These are phyloP conservation scores for Phialophora expanda DNA, from an alignment of 2,329 filamentous ascomycete genomes.

Conservation along the genomic window DNA sequence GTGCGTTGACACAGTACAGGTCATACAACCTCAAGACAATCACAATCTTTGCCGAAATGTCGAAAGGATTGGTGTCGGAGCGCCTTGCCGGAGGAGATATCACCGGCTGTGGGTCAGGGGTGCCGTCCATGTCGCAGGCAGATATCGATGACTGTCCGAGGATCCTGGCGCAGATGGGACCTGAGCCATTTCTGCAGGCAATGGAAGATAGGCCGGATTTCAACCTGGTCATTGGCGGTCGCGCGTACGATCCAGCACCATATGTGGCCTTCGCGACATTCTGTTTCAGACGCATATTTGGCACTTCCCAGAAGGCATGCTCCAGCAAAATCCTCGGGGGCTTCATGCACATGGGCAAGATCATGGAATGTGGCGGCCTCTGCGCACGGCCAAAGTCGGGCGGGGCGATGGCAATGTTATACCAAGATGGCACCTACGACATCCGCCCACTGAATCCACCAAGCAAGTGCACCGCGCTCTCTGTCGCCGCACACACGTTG, in stretches of 20 bases:
- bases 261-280: conserved; percentile 49
- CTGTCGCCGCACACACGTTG: conserved; percentile 60
- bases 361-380: conserved; percentile 58
- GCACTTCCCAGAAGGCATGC: background rate
- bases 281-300: conserved; percentile 3
- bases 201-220: conserved; percentile 50
- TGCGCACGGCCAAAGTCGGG: conserved; percentile 57
- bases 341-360: conserved; percentile 61
- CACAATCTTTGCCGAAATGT: conserved; percentile 42
- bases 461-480: conserved; percentile 54
- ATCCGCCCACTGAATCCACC: conserved; percentile 50
- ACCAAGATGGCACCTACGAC: conserved; percentile 54
- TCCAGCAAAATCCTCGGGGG: conserved; percentile 44
- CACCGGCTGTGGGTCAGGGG: conserved; percentile 45
- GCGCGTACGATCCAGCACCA: conserved; percentile 51
- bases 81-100: conserved; percentile 44
- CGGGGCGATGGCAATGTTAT: conserved; percentile 51
- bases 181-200: conserved; percentile 52
- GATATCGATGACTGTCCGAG: conserved; percentile 48
- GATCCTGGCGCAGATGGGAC: conserved; percentile 55
- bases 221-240: conserved; percentile 57
- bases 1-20: conserved; percentile 31
- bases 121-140: conserved; percentile 47
- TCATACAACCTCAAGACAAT: conserved; percentile 1
- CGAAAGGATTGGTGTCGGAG: conserved; percentile 44